These are phyloP conservation scores for Aspergillus ibericus DNA, from an alignment of 2,329 filamentous ascomycete genomes.

Conservation along the genomic window DNA sequence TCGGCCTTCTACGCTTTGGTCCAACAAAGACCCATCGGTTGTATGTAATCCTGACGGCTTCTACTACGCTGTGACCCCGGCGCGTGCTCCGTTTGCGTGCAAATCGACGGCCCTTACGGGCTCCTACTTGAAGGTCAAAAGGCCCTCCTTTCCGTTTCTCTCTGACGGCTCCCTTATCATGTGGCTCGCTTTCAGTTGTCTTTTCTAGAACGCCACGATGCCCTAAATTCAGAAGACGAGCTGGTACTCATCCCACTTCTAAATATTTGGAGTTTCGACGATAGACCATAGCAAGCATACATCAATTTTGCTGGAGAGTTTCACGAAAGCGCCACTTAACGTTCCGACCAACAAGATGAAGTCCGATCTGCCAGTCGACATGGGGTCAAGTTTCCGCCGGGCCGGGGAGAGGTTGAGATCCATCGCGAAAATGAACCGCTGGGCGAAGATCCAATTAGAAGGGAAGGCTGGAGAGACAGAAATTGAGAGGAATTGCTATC, in stretches of 20 bases:
- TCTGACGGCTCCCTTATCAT: slow-evolving; percentile 25
- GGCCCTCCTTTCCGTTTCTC: slow-evolving; percentile 19
- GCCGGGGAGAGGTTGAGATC: slow-evolving; percentile 32
- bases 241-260: slow-evolving; percentile 17
- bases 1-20: not conserved
- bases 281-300: slow-evolving; percentile 11
- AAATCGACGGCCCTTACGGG: slow-evolving; percentile 13
- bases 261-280: slow-evolving; percentile 7
- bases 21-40: not conserved
- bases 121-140: slow-evolving; percentile 32
- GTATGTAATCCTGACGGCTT: slow-evolving; percentile 36
- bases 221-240: slow-evolving; percentile 14
- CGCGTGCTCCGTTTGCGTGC: slow-evolving; percentile 31
- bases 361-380: slow-evolving; percentile 17
- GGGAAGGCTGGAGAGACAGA: slow-evolving; percentile 17
- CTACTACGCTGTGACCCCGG: slow-evolving; percentile 27
- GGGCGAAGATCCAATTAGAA: slow-evolving; percentile 21
- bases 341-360: slow-evolving; percentile 19
- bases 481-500: slow-evolving; percentile 26
- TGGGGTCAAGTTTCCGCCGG: slow-evolving; percentile 32
- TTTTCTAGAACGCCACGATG: slow-evolving; percentile 28
- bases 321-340: slow-evolving; percentile 3
- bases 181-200: slow-evolving; percentile 20
- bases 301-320: slow-evolving; percentile 8
- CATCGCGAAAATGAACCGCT: slow-evolving; percentile 30